phyloP scores from a whole-genome alignment of 768 basidiomycete genomes.

The Podaxis mareebaensis region DNA sequence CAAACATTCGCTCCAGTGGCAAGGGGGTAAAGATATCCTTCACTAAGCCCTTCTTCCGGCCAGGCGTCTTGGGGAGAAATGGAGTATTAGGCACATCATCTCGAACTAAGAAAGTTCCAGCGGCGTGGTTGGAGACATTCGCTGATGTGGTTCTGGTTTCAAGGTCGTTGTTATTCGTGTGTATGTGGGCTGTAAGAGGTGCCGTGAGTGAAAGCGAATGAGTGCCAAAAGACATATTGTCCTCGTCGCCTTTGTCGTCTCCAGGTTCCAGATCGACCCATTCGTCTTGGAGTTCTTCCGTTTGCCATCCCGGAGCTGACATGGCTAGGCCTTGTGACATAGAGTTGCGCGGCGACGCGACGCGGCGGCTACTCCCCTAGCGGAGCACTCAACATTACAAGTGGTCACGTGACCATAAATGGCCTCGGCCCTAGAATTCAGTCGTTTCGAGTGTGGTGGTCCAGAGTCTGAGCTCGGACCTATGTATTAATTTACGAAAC shows the following conservation, averaged over 20 bases:
- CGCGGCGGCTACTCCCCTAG: neutral
- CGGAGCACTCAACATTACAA: neutral
- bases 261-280: conserved; percentile 72
- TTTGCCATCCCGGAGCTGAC: conserved; percentile 72
- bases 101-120: conserved; percentile 76
- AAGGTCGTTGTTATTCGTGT: conserved; percentile 39
- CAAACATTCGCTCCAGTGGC: conserved; percentile 89
- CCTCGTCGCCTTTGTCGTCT: conserved; percentile 36
- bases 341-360: conserved; percentile 19
- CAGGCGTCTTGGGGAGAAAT: conserved; percentile 67
- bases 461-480: too few species aligned
- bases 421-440: neutral
- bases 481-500: too few species aligned
- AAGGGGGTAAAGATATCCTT: conserved; percentile 90
- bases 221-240: conserved; percentile 46
- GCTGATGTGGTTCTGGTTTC: conserved; percentile 28
- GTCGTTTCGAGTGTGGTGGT: neutral
- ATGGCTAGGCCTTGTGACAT: conserved; percentile 21
- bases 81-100: conserved; percentile 61
- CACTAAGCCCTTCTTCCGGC: conserved; percentile 56
- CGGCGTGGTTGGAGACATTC: conserved; percentile 33
- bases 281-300: conserved; percentile 88
- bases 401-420: conserved; percentile 4
- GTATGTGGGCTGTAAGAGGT: conserved; percentile 54
- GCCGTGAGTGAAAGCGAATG: conserved; percentile 61